These are phyloP conservation scores for Suhomyces ambrosiae DNA, from an alignment of 1,139 yeast species.

Conservation along the genomic window DNA sequence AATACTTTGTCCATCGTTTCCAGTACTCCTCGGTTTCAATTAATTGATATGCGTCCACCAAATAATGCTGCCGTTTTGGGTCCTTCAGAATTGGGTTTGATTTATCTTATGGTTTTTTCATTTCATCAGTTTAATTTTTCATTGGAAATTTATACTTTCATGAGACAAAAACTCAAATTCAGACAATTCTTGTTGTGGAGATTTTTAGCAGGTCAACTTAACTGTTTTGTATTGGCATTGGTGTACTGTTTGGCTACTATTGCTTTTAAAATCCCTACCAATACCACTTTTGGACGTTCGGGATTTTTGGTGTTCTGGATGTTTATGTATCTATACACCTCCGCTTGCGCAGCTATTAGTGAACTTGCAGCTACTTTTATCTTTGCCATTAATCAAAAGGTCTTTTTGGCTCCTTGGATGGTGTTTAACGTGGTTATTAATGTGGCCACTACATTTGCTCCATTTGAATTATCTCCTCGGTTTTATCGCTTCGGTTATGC, in stretches of 20 bases:
- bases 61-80: conserved; percentile 29
- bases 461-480: conserved; percentile 52
- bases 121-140: conserved; percentile 37
- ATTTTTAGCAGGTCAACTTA: conserved; percentile 44
- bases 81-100: conserved; percentile 38
- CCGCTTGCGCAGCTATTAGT: conserved; percentile 62
- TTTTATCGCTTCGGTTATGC: conserved; percentile 68
- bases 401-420: conserved; percentile 58
- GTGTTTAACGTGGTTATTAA: conserved; percentile 62
- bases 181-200: conserved; percentile 53
- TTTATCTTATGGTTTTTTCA: conserved; percentile 36
- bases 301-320: conserved; percentile 60
- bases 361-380: conserved; percentile 41
- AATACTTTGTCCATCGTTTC: conserved; percentile 23
- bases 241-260: conserved; percentile 60
- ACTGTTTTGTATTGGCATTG: conserved; percentile 55
- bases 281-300: conserved; percentile 53
- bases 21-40: conserved; percentile 23
- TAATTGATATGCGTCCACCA: conserved; percentile 27
- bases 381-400: conserved; percentile 45
- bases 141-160: conserved; percentile 23
- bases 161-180: conserved; percentile 38
- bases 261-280: conserved; percentile 59
- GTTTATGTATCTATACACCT: conserved; percentile 47
- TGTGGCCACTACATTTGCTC: conserved; percentile 62